phyloP scores from a whole-genome alignment of 331 rosid genomes.

The Spiraea crenata region DNA sequence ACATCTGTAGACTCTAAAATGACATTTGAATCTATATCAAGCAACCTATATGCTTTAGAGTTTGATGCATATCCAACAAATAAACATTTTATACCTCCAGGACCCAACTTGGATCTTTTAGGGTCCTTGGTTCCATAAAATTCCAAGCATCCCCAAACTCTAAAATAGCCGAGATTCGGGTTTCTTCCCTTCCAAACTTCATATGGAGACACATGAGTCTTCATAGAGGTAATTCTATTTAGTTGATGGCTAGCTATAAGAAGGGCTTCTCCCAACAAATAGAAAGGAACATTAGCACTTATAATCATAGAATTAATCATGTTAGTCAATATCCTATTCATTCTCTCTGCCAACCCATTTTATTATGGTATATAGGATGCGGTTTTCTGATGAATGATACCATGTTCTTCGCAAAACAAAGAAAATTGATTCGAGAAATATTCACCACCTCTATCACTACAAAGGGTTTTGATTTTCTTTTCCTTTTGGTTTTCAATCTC shows the following conservation, averaged over 20 bases:
- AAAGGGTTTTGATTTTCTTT: background rate
- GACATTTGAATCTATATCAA: background rate
- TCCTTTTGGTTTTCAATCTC: background rate
- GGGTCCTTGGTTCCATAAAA: background rate
- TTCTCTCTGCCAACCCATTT: background rate
- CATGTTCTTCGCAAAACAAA: too few relatives aligned
- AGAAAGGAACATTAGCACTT: background rate
- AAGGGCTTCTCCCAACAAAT: background rate
- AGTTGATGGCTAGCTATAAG: background rate
- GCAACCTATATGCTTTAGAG: background rate
- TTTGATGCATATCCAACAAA: slow-evolving; percentile 1
- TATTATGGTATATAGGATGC: background rate
- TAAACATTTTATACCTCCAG: background rate
- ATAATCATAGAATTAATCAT: slow-evolving; percentile 7
- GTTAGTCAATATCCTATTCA: background rate
- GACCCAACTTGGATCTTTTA: slow-evolving; percentile 1
- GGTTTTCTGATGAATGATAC: too few relatives aligned
- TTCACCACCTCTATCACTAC: background rate
- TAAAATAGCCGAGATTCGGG: background rate
- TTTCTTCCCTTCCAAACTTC: slow-evolving; percentile 1
- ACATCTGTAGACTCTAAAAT: background rate
- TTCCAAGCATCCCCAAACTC: background rate
- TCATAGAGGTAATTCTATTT: background rate
- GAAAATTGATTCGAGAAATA: too few relatives aligned
- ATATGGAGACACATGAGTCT: background rate